These are phyloP conservation scores for Flaveria floridana DNA, from an alignment of 140 eudicot species.

Conservation along the genomic window DNA sequence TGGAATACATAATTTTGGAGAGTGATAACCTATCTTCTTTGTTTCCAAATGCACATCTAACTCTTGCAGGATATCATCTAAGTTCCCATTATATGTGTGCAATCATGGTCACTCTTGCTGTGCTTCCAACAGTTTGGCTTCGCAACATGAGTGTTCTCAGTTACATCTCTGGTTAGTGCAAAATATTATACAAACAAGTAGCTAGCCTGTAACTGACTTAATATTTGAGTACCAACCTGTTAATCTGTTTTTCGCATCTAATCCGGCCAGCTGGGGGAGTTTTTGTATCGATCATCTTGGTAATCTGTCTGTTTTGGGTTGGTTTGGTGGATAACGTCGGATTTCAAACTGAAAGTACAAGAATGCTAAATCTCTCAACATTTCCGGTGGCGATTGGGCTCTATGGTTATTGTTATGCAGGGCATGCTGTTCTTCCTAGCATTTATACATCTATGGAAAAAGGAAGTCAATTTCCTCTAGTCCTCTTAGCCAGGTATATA, in stretches of 20 bases:
- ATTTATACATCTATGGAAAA: conserved; percentile 86
- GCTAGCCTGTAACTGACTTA: background rate
- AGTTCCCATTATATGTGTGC: conserved; percentile 67
- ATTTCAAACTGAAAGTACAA: conserved; percentile 46
- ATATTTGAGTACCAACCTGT: conserved; percentile 7
- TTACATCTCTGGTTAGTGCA: conserved; percentile 79
- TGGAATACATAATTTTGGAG: conserved; percentile 89
- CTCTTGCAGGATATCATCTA: conserved; percentile 44
- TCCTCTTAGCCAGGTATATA: conserved; percentile 65
- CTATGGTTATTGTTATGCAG: conserved; percentile 92
- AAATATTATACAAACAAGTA: background rate
- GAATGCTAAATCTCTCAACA: conserved; percentile 57
- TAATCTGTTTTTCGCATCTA: background rate
- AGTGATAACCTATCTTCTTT: conserved; percentile 83
- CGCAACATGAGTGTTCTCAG: conserved; percentile 81
- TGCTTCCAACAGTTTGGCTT: conserved; percentile 95
- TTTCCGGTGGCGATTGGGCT: conserved; percentile 95
- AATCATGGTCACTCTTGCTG: conserved; percentile 49
- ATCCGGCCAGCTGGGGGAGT: conserved; percentile 83
- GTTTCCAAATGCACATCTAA: conserved; percentile 77
- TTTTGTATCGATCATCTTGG: conserved; percentile 72
- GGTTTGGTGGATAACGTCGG: conserved; percentile 79
- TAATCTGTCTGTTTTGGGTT: conserved; percentile 71
- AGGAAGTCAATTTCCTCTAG: conserved; percentile 62
- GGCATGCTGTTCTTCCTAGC: conserved; percentile 97